These are phyloP conservation scores for Trichoderma brevicompactum DNA, from an alignment of 2,329 filamentous ascomycete genomes.

Conservation along the genomic window DNA sequence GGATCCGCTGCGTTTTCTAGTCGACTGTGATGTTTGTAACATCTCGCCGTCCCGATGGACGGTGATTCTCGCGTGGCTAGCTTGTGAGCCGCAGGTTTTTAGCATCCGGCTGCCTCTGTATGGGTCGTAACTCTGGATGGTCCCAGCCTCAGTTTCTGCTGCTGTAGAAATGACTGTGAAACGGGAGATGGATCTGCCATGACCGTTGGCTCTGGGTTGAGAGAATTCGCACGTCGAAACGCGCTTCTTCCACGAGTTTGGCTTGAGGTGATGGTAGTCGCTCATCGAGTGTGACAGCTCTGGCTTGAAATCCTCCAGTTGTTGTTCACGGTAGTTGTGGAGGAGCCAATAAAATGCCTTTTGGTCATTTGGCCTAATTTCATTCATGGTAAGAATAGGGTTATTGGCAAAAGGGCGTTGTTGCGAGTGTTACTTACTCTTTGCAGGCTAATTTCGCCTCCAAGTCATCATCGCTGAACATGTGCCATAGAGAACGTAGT, in stretches of 20 bases:
- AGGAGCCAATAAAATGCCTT: conserved; percentile 92
- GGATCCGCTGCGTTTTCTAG: conserved; percentile 45
- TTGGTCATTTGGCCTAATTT: conserved; percentile 77
- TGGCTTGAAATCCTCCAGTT: conserved; percentile 84
- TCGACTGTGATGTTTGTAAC: conserved; percentile 37
- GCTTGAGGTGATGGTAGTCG: conserved; percentile 82
- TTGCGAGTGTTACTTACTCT: conserved; percentile 55
- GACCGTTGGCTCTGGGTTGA: conserved; percentile 50
- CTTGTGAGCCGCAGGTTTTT: conserved; percentile 50
- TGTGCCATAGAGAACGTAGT: conserved; percentile 89
- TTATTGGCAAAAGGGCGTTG: background rate
- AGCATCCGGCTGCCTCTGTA: conserved; percentile 69
- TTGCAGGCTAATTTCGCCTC: conserved; percentile 68
- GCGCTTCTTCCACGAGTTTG: conserved; percentile 61
- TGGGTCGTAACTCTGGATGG: conserved; percentile 76
- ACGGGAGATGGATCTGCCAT: conserved; percentile 59
- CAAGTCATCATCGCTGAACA: conserved; percentile 73
- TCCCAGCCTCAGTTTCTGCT: conserved; percentile 55
- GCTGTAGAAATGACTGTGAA: conserved; percentile 70
- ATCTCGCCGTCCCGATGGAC: conserved; percentile 61
- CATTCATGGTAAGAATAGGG: conserved; percentile 31
- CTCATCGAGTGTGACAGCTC: conserved; percentile 83
- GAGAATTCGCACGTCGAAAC: conserved; percentile 66
- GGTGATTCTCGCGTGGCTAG: conserved; percentile 68
- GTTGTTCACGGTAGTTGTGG: conserved; percentile 78